Conservation (phyloP, 176 grass and related monocot genomes). For the Rhipidocladum racemiflorum region DNA sequence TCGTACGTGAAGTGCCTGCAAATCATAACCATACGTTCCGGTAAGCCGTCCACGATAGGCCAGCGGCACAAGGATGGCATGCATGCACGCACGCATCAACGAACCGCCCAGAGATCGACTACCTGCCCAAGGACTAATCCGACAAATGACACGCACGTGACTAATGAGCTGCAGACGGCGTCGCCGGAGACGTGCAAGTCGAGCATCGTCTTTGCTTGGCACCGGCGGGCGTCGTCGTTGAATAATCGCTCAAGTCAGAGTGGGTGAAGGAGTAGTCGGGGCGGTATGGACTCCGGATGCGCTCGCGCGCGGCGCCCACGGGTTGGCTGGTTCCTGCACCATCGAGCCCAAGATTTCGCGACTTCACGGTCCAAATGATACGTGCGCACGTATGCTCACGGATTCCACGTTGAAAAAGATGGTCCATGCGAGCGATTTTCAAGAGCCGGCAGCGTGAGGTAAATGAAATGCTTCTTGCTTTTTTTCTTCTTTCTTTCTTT, state of each 20-base stretch:
- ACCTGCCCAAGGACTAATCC: background rate
- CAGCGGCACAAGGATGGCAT: background rate
- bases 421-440: background rate
- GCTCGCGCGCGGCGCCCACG: background rate
- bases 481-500: background rate
- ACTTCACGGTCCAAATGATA: background rate
- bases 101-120: background rate
- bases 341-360: too few relatives aligned
- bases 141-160: background rate
- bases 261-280: background rate
- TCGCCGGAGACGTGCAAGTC: background rate
- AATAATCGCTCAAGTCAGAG: background rate
- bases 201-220: background rate
- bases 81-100: background rate
- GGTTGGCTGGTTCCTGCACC: background rate
- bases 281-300: background rate
- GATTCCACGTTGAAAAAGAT: background rate
- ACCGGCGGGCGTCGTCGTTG: background rate
- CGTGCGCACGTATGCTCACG: background rate
- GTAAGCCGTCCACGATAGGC: background rate
- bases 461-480: background rate
- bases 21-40: background rate
- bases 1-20: too few relatives aligned
- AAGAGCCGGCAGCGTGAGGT: background rate
- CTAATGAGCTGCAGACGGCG: background rate